Conservation (phyloP, 192 early-diverging fungal genomes). For the Kappamyces sp. region DNA sequence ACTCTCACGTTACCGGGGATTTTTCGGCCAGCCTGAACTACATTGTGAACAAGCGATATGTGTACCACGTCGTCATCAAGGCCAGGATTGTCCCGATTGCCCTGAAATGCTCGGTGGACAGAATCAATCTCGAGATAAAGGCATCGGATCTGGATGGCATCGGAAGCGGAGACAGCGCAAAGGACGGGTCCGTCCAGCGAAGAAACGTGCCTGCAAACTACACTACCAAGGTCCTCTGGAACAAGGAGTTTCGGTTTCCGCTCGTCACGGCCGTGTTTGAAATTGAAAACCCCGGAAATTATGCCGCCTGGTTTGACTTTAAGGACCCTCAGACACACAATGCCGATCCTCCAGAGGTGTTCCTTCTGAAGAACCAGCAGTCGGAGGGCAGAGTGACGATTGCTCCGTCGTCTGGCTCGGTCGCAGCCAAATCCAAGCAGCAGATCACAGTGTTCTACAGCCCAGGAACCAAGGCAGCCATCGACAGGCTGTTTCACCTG, state of each 20-base stretch:
- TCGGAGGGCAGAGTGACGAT: slow-evolving; percentile 34
- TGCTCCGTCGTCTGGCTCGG: slow-evolving; percentile 18
- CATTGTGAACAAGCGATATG: slow-evolving; percentile 46
- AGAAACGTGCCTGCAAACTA: background rate
- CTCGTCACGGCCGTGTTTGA: background rate
- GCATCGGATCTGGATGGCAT: too few relatives aligned
- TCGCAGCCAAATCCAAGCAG: slow-evolving; percentile 13
- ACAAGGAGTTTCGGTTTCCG: slow-evolving; percentile 6
- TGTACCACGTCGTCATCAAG: slow-evolving; percentile 34
- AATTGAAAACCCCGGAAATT: background rate
- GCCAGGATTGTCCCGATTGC: slow-evolving; percentile 26
- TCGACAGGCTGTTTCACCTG: slow-evolving; percentile 24
- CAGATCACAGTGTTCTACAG: slow-evolving; percentile 26
- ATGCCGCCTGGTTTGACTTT: slow-evolving; percentile 3
- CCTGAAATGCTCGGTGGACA: slow-evolving; percentile 17
- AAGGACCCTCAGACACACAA: background rate
- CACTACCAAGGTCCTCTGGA: background rate
- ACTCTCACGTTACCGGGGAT: slow-evolving; percentile 17
- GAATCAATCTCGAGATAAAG: slow-evolving; percentile 16
- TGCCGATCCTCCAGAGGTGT: background rate
- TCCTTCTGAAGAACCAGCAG: background rate
- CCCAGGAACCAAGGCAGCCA: slow-evolving; percentile 30
- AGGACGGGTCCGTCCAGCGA: too few relatives aligned
- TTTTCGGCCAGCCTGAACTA: slow-evolving; percentile 32
- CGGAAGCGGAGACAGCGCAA: background rate